phyloP scores from a whole-genome alignment of 225 moss, liverwort and hornwort species.

The Anthoceros angustus region DNA sequence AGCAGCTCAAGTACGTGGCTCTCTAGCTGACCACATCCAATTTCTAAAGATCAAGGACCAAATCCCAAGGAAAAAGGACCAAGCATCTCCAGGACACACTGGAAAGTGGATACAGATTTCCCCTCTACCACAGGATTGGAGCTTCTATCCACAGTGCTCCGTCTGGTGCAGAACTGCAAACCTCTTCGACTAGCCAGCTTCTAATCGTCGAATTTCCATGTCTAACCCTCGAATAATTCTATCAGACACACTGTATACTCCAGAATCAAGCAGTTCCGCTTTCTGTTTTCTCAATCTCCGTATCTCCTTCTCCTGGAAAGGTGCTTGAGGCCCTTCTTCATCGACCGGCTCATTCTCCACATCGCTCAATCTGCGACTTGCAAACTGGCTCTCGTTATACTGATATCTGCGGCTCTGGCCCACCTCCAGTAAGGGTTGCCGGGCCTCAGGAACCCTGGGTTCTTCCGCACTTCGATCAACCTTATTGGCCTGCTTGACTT shows the following conservation, averaged over 20 bases:
- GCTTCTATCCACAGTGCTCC: too few relatives aligned
- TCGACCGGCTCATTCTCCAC: background rate
- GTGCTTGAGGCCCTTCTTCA: too few relatives aligned
- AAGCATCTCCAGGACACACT: too few relatives aligned
- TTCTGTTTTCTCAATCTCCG: constrained; percentile 1
- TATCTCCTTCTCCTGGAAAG: background rate
- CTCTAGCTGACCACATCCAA: too few relatives aligned
- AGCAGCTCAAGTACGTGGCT: too few relatives aligned
- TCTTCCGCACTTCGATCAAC: background rate
- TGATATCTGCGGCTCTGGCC: background rate
- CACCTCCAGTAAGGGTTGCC: background rate
- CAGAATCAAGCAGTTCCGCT: constrained; percentile 4
- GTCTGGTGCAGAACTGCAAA: too few relatives aligned
- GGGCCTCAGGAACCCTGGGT: background rate
- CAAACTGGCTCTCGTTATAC: background rate
- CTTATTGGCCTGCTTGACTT: background rate
- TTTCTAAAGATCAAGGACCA: too few relatives aligned
- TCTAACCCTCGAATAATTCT: background rate
- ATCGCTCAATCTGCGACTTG: background rate
- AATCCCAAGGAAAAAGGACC: too few relatives aligned
- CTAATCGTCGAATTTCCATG: background rate
- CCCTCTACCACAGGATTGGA: too few relatives aligned
- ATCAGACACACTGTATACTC: constrained; percentile 3
- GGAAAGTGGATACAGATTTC: too few relatives aligned
- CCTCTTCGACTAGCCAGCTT: background rate